Base-by-base conservation (phyloP, 2,329 filamentous ascomycete genomes). In the Elsinoe fawcettii region DNA sequence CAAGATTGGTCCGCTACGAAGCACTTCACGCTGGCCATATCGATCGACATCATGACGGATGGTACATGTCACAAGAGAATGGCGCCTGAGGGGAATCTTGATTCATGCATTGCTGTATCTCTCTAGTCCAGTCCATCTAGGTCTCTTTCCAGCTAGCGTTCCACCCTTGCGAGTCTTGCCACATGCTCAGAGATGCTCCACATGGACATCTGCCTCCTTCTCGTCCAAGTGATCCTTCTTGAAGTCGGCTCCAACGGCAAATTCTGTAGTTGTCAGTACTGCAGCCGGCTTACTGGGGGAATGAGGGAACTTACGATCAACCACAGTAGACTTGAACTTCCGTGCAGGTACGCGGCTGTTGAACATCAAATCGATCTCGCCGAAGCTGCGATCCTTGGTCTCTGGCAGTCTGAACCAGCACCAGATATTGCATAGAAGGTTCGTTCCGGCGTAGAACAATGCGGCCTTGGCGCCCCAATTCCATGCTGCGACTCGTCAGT, bases 311-410 rank as follows among this genome's bases (percentile, higher is more conserved):
- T 36, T 51, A 51, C 47, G 47, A 34, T 51, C 47, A 12, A 51
- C 47, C 4, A 51, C 27, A 9, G 47, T 51, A 9, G 25, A 51
- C 22, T 51, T 51, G 47, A 69, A 70, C 30, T 66, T 59, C 41
- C 66, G 63, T 7, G 66, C 66, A 1, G 59, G 58, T 16, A 71
- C 63, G n/a, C 63, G 61, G 34, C 62, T 59, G 34, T 69, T 63
- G 59, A 70, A 71, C 65, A 71, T 64, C 11, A 68, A 59, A 59
- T 72, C 69, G 16, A 72, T 58, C 61, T 72, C 69, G 49, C 70
- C 67, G 58, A 66, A 71, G 12, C 70, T 69, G 16, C 67, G 57
- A 20, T 64, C 66, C 25, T 65, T 66, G 53, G 68, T 71, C 58
- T 71, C 70, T 2, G 70, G 70, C 6, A 71, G 61, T 20, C 63